Evolutionary conservation across 1,139 yeast species (phyloP), one percentile per base, ranked within the genome.

Genomic region (Eremothecium sinecaudum): DNA sequence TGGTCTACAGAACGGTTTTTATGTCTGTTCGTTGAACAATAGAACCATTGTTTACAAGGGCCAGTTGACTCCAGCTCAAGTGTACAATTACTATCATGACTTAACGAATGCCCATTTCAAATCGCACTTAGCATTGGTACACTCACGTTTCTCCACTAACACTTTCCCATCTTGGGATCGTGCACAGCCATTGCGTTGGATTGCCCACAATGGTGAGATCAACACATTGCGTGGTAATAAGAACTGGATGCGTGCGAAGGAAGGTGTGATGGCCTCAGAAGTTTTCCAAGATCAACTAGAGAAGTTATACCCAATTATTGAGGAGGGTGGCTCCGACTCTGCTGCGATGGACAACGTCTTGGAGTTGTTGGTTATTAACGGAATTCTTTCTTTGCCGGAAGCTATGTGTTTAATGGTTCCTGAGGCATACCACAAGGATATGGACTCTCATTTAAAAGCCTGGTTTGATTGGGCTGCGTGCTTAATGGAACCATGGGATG

Each of bases 401-500:
- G 97, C 97, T 8, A 86, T 90, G 46, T 90, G 90, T 97, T 64
- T 90, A 64, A 70, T 90, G 71, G 87, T 90, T 45, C 98, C 98
- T 26, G 98, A 90, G 63, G 97, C 97, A 3, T 87, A 96, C 93
- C 96, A 87, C 61, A 81, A 82, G 58, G 90, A 86, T 61, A 86
- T 87, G 78, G 95, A 87, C 59, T 84, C 94, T 36, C 79, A 80
- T 57, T 82, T 86, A 66, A 77, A 73, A 53, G 96, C 97, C 0
- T 90, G 92, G 62, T 90, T 87, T 63, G 97, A 90, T 62, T 90
- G 98, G 98, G 97, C 97, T 32, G 95, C 98, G 12, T 86, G 96
- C 64, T 66, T 87, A 48, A 90, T 90, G 96, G 98, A 90, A 66
- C 97, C 98, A 14, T 90, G 98, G 98, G 98, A 90, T 64, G 98